These are phyloP conservation scores for Penicillium sp. DNA, from an alignment of 2,329 filamentous ascomycete genomes.

Conservation along the genomic window DNA sequence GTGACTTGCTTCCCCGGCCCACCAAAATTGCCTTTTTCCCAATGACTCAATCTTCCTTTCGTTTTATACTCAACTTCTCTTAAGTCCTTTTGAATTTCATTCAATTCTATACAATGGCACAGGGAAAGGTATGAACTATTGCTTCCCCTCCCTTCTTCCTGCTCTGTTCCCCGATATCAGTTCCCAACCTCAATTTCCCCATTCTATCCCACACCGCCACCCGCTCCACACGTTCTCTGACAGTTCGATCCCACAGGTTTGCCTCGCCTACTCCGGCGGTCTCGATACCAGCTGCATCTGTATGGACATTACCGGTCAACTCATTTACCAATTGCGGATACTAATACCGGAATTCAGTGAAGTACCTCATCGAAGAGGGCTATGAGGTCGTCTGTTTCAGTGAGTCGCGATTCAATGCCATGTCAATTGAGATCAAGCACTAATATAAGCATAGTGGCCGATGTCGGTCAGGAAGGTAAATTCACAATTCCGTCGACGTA, in stretches of 20 bases:
- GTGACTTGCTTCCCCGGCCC: conserved; percentile 21
- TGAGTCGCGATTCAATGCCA: conserved; percentile 23
- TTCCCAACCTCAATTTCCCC: neutral
- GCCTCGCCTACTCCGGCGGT: conserved; percentile 48
- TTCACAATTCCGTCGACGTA: neutral
- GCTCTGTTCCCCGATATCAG: too few species aligned
- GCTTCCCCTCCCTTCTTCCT: neutral
- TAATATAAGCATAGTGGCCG: conserved; percentile 51
- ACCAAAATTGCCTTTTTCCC: conserved; percentile 20
- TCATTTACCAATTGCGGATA: conserved; percentile 6
- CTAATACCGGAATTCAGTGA: conserved; percentile 29
- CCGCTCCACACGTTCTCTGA: conserved; percentile 14
- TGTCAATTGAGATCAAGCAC: neutral
- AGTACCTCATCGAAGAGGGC: conserved; percentile 50
- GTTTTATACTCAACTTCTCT: conserved; percentile 15
- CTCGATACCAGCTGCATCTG: conserved; percentile 60
- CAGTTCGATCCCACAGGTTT: conserved; percentile 27
- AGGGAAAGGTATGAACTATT: conserved; percentile 23
- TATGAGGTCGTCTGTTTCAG: conserved; percentile 63
- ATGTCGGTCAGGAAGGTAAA: conserved; percentile 66
- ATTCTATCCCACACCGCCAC: conserved; percentile 16
- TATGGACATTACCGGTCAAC: conserved; percentile 32
- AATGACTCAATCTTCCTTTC: conserved; percentile 22
- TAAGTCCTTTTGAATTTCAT: conserved; percentile 5
- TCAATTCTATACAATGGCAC: conserved; percentile 23